These are phyloP conservation scores for Penicillium waksmanii DNA, from an alignment of 495 filamentous ascomycete species.

Conservation along the genomic window DNA sequence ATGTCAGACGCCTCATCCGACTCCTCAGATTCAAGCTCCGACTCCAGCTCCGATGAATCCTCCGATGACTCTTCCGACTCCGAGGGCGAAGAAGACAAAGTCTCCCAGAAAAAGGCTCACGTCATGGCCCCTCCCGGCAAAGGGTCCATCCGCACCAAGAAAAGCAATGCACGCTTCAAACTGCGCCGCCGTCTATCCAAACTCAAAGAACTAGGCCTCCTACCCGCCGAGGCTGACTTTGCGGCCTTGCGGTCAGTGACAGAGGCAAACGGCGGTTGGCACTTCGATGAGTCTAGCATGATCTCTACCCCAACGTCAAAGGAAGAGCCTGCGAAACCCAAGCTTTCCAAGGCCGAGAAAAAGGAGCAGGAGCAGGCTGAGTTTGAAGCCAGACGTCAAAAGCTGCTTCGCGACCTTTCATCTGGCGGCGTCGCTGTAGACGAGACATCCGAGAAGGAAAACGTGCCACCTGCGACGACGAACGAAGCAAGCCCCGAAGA, in stretches of 20 bases:
- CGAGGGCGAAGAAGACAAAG: constrained; percentile 25
- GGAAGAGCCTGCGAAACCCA: too few species aligned
- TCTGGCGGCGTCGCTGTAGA: constrained; percentile 57
- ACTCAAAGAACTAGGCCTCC: constrained; percentile 52
- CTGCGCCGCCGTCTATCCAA: constrained; percentile 49
- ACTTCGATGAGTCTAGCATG: constrained; percentile 24
- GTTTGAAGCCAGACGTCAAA: constrained; percentile 55
- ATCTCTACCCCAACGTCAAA: constrained; percentile 16
- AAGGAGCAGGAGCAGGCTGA: constrained; percentile 36
- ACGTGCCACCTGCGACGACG: constrained; percentile 27
- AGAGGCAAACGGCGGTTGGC: constrained; percentile 32
- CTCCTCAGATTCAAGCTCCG: constrained; percentile 15
- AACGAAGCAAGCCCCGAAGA: constrained; percentile 18
- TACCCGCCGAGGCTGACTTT: constrained; percentile 53
- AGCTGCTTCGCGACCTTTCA: constrained; percentile 54
- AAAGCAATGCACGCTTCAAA: constrained; percentile 58
- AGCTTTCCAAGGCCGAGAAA: constrained; percentile 2
- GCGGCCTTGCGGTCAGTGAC: constrained; percentile 48
- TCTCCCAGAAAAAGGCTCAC: neutral
- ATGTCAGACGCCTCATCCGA: constrained; percentile 9
- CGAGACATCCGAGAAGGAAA: constrained; percentile 39
- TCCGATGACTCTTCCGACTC: constrained; percentile 40
- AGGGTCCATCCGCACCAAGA: constrained; percentile 54
- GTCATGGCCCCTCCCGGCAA: constrained; percentile 38
- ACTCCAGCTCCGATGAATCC: constrained; percentile 25